A percentile compares a stretch with the other conserved stretches of the same genome.
Conservation (phyloP, 495 filamentous ascomycete species). For the Annulohypoxylon moriforme region DNA sequence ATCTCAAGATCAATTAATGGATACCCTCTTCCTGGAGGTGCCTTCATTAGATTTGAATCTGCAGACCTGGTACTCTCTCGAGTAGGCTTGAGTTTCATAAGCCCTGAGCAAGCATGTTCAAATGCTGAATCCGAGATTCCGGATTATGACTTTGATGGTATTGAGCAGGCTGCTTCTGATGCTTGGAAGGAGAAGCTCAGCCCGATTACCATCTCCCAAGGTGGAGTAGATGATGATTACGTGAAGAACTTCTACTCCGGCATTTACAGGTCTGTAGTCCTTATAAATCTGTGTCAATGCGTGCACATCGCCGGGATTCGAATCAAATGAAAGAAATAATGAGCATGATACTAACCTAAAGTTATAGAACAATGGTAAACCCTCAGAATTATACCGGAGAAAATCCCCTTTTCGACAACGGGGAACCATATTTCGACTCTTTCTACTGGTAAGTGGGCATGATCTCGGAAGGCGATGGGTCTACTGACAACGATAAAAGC, state of each 20-base stretch:
- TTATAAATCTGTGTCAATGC: not conserved
- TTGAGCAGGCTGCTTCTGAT: conserved; percentile 62
- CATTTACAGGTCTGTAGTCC: conserved; percentile 62
- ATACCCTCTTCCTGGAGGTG: conserved; percentile 74
- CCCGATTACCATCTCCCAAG: conserved; percentile 66
- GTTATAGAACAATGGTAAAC: conserved; percentile 66
- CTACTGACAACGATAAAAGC: conserved; percentile 45
- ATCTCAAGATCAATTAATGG: conserved; percentile 70
- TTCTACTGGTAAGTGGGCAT: conserved; percentile 70
- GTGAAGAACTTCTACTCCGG: conserved; percentile 77
- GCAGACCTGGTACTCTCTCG: conserved; percentile 66
- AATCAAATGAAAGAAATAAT: not conserved
- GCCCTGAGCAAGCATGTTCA: conserved; percentile 70
- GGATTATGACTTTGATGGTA: conserved; percentile 70
- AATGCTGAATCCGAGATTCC: conserved; percentile 77
- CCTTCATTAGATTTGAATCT: conserved; percentile 67
- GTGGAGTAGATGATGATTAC: conserved; percentile 63
- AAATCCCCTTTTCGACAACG: conserved; percentile 77
- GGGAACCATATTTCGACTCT: conserved; percentile 84
- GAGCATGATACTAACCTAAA: not conserved
- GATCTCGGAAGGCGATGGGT: conserved; percentile 28
- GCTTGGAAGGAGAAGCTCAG: conserved; percentile 74
- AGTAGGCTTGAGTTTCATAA: conserved; percentile 78
- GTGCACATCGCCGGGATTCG: not conserved
- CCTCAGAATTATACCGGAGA: conserved; percentile 85